phyloP scores from a whole-genome alignment of 176 grass and related monocot species.

The Oryza meridionalis region DNA sequence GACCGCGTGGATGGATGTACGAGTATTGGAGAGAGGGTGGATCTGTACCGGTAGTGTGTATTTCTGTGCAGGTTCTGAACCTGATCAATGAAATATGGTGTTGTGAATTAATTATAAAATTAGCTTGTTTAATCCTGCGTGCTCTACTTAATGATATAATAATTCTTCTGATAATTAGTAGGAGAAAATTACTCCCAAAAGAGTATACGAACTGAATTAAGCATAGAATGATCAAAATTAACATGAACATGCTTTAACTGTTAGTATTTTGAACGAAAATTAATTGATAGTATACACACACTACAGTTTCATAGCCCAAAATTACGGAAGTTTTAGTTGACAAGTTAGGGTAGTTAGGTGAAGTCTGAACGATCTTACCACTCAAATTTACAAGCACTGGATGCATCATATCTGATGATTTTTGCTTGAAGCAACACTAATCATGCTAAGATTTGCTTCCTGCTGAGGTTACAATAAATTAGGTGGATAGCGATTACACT shows the following conservation, averaged over 20 bases:
- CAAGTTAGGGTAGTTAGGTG: too few species aligned
- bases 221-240: not conserved
- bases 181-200: not conserved
- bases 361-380: too few species aligned
- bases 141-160: not conserved
- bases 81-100: not conserved
- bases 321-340: too few species aligned
- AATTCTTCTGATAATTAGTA: too few species aligned
- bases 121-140: not conserved
- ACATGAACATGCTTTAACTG: too few species aligned
- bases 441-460: not conserved
- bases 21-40: not conserved
- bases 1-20: conserved; percentile 11
- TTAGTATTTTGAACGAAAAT: too few species aligned
- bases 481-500: not conserved
- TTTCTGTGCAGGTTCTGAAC: not conserved
- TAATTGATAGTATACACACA: too few species aligned
- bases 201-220: not conserved
- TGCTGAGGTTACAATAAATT: not conserved
- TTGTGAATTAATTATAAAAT: conserved; percentile 2
- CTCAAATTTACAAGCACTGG: too few species aligned
- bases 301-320: too few species aligned
- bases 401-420: too few species aligned
- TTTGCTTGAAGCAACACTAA: too few species aligned
- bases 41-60: not conserved